phyloP scores from a whole-genome alignment of 805 yeast genomes.

The Candida gorgasii region DNA sequence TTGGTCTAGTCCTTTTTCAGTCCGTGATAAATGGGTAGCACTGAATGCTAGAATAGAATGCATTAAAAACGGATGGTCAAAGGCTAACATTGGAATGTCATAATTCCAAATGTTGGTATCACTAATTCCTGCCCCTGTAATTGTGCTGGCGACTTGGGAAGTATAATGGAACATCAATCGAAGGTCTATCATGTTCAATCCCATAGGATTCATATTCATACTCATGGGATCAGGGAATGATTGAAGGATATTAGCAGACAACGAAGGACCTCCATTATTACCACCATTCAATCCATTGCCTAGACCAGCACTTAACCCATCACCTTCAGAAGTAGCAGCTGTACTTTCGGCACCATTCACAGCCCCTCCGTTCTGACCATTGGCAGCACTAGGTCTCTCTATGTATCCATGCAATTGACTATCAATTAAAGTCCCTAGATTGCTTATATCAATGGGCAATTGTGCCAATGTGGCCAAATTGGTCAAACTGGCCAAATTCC shows the following conservation, averaged over 20 bases:
- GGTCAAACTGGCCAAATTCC: slow-evolving; percentile 39
- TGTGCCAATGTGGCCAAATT: slow-evolving; percentile 46
- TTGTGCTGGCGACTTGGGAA: slow-evolving; percentile 79
- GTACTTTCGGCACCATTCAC: slow-evolving; percentile 1
- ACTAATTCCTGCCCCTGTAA: slow-evolving; percentile 87
- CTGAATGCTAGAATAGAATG: slow-evolving; percentile 88
- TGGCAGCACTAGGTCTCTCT: neutral
- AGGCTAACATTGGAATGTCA: slow-evolving; percentile 86
- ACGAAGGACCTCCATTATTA: slow-evolving; percentile 10
- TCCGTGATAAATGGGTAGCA: slow-evolving; percentile 85
- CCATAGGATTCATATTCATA: slow-evolving; percentile 12
- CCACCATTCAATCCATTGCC: neutral
- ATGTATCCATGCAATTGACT: slow-evolving; percentile 16
- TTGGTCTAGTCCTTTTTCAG: slow-evolving; percentile 73
- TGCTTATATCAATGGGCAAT: slow-evolving; percentile 40
- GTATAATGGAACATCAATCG: slow-evolving; percentile 86
- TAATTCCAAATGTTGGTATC: slow-evolving; percentile 83
- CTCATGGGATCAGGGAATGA: slow-evolving; percentile 16
- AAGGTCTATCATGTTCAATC: slow-evolving; percentile 71
- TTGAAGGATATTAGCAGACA: slow-evolving; percentile 16
- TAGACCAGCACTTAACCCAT: neutral
- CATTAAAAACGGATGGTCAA: slow-evolving; percentile 86
- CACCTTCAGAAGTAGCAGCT: neutral
- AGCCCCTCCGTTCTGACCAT: too few relatives aligned
- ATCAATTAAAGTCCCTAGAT: slow-evolving; percentile 32